Percentiles rank a stretch among this genome's conserved stretches.
phyloP scores from a whole-genome alignment of 2,329 filamentous ascomycete genomes.

The Penicillium sp. region DNA sequence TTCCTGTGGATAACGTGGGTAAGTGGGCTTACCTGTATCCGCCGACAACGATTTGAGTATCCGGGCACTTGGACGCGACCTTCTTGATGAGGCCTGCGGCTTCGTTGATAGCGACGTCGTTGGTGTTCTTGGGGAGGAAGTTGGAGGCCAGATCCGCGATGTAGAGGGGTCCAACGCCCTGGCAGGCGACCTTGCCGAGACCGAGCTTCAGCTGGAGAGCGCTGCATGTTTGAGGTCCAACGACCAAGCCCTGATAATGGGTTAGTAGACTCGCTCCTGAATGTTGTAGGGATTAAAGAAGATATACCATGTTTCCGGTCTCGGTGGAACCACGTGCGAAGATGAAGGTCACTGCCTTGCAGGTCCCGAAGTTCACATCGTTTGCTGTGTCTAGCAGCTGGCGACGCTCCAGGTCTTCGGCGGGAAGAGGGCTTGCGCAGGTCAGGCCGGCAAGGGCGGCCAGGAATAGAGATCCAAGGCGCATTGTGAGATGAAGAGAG shows the following conservation, averaged over 20 bases:
- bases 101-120: conserved; percentile 41
- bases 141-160: conserved; percentile 42
- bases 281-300: not conserved
- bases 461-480: conserved; percentile 13
- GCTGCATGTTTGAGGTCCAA: conserved; percentile 35
- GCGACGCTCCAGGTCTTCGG: conserved; percentile 4
- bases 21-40: conserved; percentile 44
- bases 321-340: conserved; percentile 50
- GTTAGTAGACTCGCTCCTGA: too few relatives aligned
- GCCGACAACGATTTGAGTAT: conserved; percentile 49
- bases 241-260: conserved; percentile 27
- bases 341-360: conserved; percentile 45
- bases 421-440: conserved; percentile 18
- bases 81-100: conserved; percentile 46
- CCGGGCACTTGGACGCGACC: conserved; percentile 51
- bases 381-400: conserved; percentile 33
- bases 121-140: conserved; percentile 45
- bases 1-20: not conserved
- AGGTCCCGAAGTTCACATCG: conserved; percentile 42
- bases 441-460: conserved; percentile 20
- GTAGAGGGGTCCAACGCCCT: conserved; percentile 52
- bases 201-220: conserved; percentile 29
- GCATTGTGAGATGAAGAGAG: not conserved
- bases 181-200: conserved; percentile 37
- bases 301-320: conserved; percentile 43